Evolutionary conservation across 2,329 filamentous ascomycete species (phyloP), one percentile per base, ranked within the genome.

Genomic region (Grosmannia serpens): DNA sequence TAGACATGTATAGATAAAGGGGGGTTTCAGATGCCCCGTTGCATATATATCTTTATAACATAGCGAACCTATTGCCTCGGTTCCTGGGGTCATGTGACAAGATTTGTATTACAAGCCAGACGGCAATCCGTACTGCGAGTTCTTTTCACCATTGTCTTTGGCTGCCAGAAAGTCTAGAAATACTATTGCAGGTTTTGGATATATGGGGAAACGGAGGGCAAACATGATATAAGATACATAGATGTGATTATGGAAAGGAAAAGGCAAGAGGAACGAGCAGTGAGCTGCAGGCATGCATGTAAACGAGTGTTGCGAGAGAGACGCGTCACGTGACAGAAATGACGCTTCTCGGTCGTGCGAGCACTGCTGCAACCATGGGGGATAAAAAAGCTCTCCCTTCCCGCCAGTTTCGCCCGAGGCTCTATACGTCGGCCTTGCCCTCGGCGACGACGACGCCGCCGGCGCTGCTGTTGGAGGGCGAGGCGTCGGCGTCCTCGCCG

Each of bases 401-500:
- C 33, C 3, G 33, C 33, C 29, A 10, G n/a, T n/a, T n/a, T n/a
- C n/a, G n/a, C n/a, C 33, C 33, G 33, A 11, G 7, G 3, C 20
- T 27, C 20, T 50, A 56, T 20, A 17, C 20, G 24, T 60, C 50
- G 51, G 7, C 52, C 62, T 62, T 61, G 59, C 29, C 55, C 49
- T 63, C 58, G 35, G 58, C 4, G 10, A 63, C 22, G 47, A 52
- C 55, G 33, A 35, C 50, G 44, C 24, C 55, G 47, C 41, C 9
- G 58, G 55, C n/a, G 24, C 15, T 22, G 17, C 38, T 13, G n/a
- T 27, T 10, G n/a, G 31, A 49, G 57, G 56, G 55, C 29, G 64
- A 60, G 41, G 65, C 66, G 53, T 55, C 56, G 20, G 64, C 60
- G 35, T 66, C 66, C 31, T 71, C 62, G 60, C 65, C 59, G 3